Evolutionary conservation across 345 rosid species (phyloP), one percentile per base, ranked within the genome.

Genomic region (Salix suchowensis): DNA sequence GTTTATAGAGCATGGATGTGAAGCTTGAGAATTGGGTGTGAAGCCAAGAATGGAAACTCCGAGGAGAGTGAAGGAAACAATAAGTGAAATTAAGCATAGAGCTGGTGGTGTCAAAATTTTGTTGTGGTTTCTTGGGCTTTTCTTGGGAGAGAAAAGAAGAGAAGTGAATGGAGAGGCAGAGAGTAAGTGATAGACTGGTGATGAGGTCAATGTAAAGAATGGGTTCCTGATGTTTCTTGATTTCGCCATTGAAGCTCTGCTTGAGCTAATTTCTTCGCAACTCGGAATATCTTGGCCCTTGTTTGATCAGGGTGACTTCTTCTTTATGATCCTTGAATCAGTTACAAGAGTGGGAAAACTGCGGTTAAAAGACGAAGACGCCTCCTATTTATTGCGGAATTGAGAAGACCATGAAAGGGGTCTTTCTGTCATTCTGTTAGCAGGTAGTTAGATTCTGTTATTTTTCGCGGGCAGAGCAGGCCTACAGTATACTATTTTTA

Each of bases 221-320:
- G 86, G 87, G 65, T 87, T 87, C 78, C 84, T 89, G 67, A 80
- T 70, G 48, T 65, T 90, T 58, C 88, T 86, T 39, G 85, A 83
- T 88, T 86, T 91, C 78, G 88, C 88, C 94, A 85, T 88, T 66
- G 71, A 79, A 71, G 84, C 83, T 72, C 11, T 52, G 67, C 64
- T 65, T 55, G 39, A 5, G 55, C n/a, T 34, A n/a, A 24, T 23
- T 68, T 26, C 39, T 26, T 42, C 55, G 46, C 68, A 76, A 67
- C 4, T 64, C 30, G 62, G 21, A 65, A 32, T 23, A 11, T 61
- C 3, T 4, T 21, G 40, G 21, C 8, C 50, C 60, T 40, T 1
- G 10, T 18, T 34, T n/a, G 24, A 19, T 65, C 34, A 16, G 7
- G 12, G 9, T 26, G 52, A 24, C 1, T 44, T 62, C 28, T 70